Evolutionary conservation across 768 basidiomycete species (phyloP).

Genomic region (Tephrocybe sp.): DNA sequence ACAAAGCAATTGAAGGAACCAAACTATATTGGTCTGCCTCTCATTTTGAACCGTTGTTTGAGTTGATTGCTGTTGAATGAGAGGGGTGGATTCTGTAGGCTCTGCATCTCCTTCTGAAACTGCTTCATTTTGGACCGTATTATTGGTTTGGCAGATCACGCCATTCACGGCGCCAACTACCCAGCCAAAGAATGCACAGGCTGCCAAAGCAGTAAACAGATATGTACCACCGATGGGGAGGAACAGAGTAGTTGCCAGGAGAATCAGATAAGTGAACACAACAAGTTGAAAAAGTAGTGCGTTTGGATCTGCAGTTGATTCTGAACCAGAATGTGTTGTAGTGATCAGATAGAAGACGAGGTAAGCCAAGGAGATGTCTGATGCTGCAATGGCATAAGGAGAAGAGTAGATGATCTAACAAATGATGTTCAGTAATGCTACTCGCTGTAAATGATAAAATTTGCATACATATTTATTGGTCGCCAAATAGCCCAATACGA

Average conservation of each 20-base stretch:
- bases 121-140: conserved; percentile 9
- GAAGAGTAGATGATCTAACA: conserved; percentile 59
- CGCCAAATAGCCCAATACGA: conserved; percentile 46
- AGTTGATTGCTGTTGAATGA: conserved; percentile 28
- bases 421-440: conserved; percentile 1
- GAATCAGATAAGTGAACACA: conserved; percentile 52
- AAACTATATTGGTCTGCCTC: conserved; percentile 33
- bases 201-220: conserved; percentile 52
- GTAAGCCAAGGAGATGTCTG: conserved; percentile 49
- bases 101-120: conserved; percentile 28
- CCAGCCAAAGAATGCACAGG: conserved; percentile 42
- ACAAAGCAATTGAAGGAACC: conserved; percentile 58
- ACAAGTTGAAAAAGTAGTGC: conserved; percentile 47
- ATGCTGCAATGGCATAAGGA: conserved; percentile 47
- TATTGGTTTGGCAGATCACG: conserved; percentile 1
- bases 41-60: neutral
- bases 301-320: conserved; percentile 1
- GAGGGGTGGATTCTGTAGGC: conserved; percentile 56
- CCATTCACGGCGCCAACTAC: conserved; percentile 35
- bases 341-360: conserved; percentile 42
- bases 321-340: conserved; percentile 17
- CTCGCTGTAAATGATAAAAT: neutral
- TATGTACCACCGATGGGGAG: conserved; percentile 55
- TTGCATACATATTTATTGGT: conserved; percentile 64
- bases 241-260: conserved; percentile 46